These are phyloP conservation scores for Ceratocystis diversiconidia DNA, from an alignment of 2,329 filamentous ascomycete species.

Conservation along the genomic window DNA sequence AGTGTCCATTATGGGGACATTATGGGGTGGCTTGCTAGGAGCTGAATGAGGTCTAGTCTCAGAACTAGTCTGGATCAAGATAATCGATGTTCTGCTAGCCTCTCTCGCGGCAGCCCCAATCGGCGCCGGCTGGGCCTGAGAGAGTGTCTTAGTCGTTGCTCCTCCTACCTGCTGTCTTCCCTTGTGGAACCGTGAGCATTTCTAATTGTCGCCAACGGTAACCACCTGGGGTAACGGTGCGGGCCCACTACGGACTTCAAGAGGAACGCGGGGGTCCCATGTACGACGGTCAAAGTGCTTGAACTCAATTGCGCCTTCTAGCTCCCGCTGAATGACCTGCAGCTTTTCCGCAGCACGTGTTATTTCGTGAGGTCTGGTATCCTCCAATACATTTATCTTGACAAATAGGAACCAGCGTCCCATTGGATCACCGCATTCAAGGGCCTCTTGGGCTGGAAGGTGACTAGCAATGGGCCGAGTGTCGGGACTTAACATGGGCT, in stretches of 20 bases:
- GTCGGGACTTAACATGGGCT: slow-evolving; percentile 21
- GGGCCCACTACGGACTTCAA: slow-evolving; percentile 28
- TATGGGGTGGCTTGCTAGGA: background rate
- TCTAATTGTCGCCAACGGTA: slow-evolving; percentile 18
- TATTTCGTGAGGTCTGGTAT: slow-evolving; percentile 43
- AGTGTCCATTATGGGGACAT: background rate
- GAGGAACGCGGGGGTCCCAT: slow-evolving; percentile 36
- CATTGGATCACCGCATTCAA: slow-evolving; percentile 36
- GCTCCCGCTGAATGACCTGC: slow-evolving; percentile 31
- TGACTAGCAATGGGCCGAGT: slow-evolving; percentile 20
- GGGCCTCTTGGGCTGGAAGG: slow-evolving; percentile 34
- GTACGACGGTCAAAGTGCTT: slow-evolving; percentile 37
- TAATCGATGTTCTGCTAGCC: background rate
- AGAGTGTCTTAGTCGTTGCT: background rate
- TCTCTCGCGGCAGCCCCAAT: background rate
- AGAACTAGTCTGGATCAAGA: background rate
- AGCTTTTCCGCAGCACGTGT: slow-evolving; percentile 41
- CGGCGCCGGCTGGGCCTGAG: background rate
- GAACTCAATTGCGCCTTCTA: slow-evolving; percentile 41
- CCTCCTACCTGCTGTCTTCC: background rate
- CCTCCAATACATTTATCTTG: slow-evolving; percentile 39
- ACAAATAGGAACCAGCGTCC: slow-evolving; percentile 42
- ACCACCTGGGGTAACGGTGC: slow-evolving; percentile 23
- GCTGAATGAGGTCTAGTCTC: background rate
- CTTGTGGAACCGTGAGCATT: slow-evolving; percentile 9